Evolutionary conservation across 2,329 filamentous ascomycete genomes (phyloP).

Genomic region (Didymella pinodella): DNA sequence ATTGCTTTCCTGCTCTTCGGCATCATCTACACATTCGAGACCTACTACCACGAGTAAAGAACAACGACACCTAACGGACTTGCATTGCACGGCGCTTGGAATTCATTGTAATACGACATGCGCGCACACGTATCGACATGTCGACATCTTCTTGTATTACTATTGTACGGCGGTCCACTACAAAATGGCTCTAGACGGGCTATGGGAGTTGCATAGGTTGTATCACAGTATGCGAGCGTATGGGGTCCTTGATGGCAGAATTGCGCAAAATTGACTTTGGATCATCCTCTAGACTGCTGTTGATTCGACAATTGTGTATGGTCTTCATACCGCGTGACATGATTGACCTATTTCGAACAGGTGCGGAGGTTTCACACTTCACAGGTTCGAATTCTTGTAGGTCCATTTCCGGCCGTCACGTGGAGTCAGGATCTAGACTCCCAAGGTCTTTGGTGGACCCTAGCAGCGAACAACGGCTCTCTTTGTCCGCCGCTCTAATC

Average conservation of each 20-base stretch:
- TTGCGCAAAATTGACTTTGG: constrained; percentile 2
- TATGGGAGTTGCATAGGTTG: constrained; percentile 12
- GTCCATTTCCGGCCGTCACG: constrained; percentile 5
- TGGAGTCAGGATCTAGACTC: background rate
- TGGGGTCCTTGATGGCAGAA: background rate
- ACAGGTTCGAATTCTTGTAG: background rate
- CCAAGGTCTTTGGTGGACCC: background rate
- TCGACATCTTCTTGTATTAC: constrained; percentile 15
- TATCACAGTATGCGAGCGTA: background rate
- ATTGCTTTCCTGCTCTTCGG: constrained; percentile 90
- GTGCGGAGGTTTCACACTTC: background rate
- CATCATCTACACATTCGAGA: constrained; percentile 88
- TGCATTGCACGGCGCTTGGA: constrained; percentile 37
- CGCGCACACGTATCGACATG: constrained; percentile 8
- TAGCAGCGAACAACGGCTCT: background rate
- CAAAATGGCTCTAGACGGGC: constrained; percentile 1
- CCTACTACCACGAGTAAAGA: constrained; percentile 62
- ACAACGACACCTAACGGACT: constrained; percentile 17
- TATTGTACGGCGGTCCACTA: constrained; percentile 10
- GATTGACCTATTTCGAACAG: constrained; percentile 6
- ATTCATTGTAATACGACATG: constrained; percentile 30
- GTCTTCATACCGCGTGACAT: background rate
- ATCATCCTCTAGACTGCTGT: background rate
- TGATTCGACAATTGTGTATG: too few relatives aligned
- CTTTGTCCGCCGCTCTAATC: constrained; percentile 9